These are phyloP conservation scores for Vanrija sp. DNA, from an alignment of 1,284 basidiomycete genomes.

Conservation along the genomic window DNA sequence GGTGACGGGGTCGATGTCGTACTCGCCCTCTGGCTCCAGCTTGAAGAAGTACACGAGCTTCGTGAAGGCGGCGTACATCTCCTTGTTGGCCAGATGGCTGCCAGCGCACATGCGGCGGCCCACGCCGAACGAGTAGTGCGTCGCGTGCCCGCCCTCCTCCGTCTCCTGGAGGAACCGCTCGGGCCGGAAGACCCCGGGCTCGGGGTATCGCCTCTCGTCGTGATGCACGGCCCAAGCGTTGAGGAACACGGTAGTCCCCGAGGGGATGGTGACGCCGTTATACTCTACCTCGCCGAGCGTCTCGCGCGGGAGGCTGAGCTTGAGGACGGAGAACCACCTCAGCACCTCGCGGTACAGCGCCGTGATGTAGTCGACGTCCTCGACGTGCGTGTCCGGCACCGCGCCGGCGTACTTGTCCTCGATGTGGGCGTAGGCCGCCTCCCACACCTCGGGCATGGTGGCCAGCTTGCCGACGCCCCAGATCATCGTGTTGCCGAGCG, in stretches of 20 bases:
- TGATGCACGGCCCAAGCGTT: conserved; percentile 40
- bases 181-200: conserved; percentile 16
- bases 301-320: conserved; percentile 17
- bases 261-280: conserved; percentile 31
- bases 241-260: conserved; percentile 35
- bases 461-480: conserved; percentile 19
- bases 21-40: conserved; percentile 12
- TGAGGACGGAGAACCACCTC: conserved; percentile 20
- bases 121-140: conserved; percentile 21
- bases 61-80: conserved; percentile 15
- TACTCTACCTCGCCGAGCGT: conserved; percentile 20
- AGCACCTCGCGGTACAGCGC: conserved; percentile 12
- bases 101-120: conserved; percentile 22
- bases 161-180: conserved; percentile 18
- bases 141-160: conserved; percentile 3
- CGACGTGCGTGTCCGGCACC: conserved; percentile 12
- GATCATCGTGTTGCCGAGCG: conserved; percentile 20
- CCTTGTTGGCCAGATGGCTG: conserved; percentile 20
- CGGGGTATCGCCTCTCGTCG: conserved; percentile 15
- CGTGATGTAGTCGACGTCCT: conserved; percentile 16
- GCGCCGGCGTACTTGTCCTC: conserved; percentile 5
- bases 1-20: conserved; percentile 16
- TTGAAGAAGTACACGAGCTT: conserved; percentile 20
- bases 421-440: conserved; percentile 14
- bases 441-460: conserved; percentile 15